Conservation (phyloP, 768 basidiomycete genomes). For the Agrocybe chaxingu region DNA sequence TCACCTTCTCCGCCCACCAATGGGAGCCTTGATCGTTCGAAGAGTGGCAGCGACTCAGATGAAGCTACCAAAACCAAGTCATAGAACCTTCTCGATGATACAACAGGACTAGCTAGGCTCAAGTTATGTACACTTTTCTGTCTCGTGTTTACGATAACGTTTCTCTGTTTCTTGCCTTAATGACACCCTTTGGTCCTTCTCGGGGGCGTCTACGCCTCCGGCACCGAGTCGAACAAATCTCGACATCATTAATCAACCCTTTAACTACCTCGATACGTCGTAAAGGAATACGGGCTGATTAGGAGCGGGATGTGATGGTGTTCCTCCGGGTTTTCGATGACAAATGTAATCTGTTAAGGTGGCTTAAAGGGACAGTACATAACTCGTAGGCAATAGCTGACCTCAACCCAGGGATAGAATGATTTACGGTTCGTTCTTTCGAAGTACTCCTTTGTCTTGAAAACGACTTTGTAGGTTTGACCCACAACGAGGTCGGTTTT, state of each 20-base stretch:
- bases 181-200: slow-evolving; percentile 4
- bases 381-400: slow-evolving; percentile 25
- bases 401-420: slow-evolving; percentile 93
- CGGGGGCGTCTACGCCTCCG: too few species aligned
- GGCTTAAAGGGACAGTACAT: neutral
- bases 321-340: slow-evolving; percentile 65
- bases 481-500: slow-evolving; percentile 51
- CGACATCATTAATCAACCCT: neutral
- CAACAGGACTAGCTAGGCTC: neutral
- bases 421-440: slow-evolving; percentile 55
- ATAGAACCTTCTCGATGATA: too few species aligned
- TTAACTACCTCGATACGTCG: slow-evolving; percentile 90
- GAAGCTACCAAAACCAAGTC: slow-evolving; percentile 23
- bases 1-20: slow-evolving; percentile 22
- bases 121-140: slow-evolving; percentile 6
- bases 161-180: slow-evolving; percentile 3
- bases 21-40: slow-evolving; percentile 26
- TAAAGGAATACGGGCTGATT: slow-evolving; percentile 88
- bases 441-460: slow-evolving; percentile 84
- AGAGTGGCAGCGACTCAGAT: slow-evolving; percentile 31
- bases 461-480: slow-evolving; percentile 76
- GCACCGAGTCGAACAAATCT: too few species aligned
- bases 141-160: slow-evolving; percentile 14
- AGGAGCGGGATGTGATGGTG: slow-evolving; percentile 93
- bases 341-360: slow-evolving; percentile 67